Base-by-base conservation (phyloP, 2,329 filamentous ascomycete genomes). In the Sporothrix luriei region DNA sequence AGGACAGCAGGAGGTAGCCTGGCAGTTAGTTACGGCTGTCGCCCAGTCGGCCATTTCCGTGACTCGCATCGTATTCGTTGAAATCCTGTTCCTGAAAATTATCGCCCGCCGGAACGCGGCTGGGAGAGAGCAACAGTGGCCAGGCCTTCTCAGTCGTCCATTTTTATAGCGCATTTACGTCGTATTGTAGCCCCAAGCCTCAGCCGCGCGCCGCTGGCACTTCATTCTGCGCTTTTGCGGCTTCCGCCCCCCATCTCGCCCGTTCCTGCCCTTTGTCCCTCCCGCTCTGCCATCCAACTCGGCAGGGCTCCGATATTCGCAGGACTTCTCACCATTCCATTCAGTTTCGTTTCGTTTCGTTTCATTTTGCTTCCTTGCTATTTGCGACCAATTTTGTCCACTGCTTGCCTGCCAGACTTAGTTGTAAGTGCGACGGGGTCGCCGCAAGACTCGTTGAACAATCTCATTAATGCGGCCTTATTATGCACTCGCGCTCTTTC, bases 81-180 rank as follows among this genome's bases (percentile, higher is more conserved):
- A 40, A 48, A 62, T 29, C 46, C 61, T 49, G 33, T 70, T 70
- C 68, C 68, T 70, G 64, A 67, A 67, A 70, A 70, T 70, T 70
- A 64, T 69, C 68, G 68, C 46, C 26, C 61, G 68, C 68, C 64
- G 68, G 62, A 70, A 69, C 52, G 61, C 68, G 11, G 52, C 16
- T 16, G 29, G 49, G 11, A 51, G 26, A 38, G 19, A 11, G 10
- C 55, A 40, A 48, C 29, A 62, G 21, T 10, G 57, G 7, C n/a
- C 21, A n/a, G 51, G 51, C 51, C 51, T 26, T 54, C 51, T 2
- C 16, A n/a, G 46, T 16, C 19, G 16, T n/a, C 46, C n/a, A 9
- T 19, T 14, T 21, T 43, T 43, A 21, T 38, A 43, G 38, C 57
- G 38, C n/a, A 4, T 9, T 54, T 14, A 40, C 38, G 38, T 5